These are phyloP conservation scores for Penicillium psychrofluorescens DNA, from an alignment of 495 filamentous ascomycete genomes.

Conservation along the genomic window DNA sequence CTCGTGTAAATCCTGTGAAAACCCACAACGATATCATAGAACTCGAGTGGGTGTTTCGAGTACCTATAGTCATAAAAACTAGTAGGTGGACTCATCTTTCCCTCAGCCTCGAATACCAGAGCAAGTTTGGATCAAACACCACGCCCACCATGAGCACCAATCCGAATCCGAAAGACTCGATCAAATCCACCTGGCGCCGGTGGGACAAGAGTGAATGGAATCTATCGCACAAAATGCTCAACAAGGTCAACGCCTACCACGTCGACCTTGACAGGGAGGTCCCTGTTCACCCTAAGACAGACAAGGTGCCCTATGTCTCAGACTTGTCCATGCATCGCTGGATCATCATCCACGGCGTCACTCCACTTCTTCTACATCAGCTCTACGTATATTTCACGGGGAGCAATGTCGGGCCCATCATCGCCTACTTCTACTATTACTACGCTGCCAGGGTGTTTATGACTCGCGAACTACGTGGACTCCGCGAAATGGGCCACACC, in stretches of 20 bases:
- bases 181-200: slow-evolving; percentile 30
- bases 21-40: not conserved
- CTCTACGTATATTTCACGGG: slow-evolving; percentile 18
- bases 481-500: slow-evolving; percentile 9
- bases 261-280: slow-evolving; percentile 15
- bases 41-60: not conserved
- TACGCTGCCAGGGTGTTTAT: slow-evolving; percentile 5
- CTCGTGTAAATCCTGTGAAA: not conserved
- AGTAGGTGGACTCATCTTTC: not conserved
- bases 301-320: slow-evolving; percentile 23
- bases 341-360: slow-evolving; percentile 19
- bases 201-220: slow-evolving; percentile 19
- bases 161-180: slow-evolving; percentile 25
- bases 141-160: slow-evolving; percentile 8
- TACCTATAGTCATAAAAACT: not conserved
- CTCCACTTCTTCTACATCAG: slow-evolving; percentile 22
- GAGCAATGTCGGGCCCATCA: slow-evolving; percentile 11
- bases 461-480: slow-evolving; percentile 4
- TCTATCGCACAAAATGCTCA: slow-evolving; percentile 19
- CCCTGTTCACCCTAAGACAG: slow-evolving; percentile 23
- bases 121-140: not conserved
- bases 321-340: slow-evolving; percentile 23
- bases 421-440: slow-evolving; percentile 20
- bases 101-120: not conserved
- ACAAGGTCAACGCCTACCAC: slow-evolving; percentile 21